Base-by-base conservation (phyloP, 352 stramenopile genomes). In the Globisporangium acanthophoron region DNA sequence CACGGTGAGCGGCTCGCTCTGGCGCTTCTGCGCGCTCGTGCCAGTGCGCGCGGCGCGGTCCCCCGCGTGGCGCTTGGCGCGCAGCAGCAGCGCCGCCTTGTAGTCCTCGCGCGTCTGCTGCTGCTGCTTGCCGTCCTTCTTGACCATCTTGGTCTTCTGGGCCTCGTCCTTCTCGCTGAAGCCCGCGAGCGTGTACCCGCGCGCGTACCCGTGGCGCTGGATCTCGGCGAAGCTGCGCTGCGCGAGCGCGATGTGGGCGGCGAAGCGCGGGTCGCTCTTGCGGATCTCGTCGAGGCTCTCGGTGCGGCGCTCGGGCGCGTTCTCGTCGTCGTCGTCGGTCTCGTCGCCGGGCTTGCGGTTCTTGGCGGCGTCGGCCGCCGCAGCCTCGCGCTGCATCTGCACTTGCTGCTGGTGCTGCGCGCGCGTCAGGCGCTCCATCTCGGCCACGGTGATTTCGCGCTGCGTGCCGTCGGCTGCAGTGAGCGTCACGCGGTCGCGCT, bases 121-220 rank as follows among this genome's bases (percentile, higher is more conserved):
- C 16, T 50, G 44, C 46, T 54, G 50, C 21, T 16, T 21, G 51
- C 62, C 41, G 59, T 41, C 37, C 37, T 15, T 1, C 37, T 41
- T 41, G 37, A 41, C 37, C 37, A 41, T 41, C 37, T 41, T 41
- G 37, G 37, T 41, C 37, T 41, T 41, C 37, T 41, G 37, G 9
- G 29, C 31, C 24, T 55, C 50, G 3, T 74, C 70, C 52, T 78
- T 61, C 48, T 90, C 76, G 31, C 67, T 87, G 47, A 88, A 90
- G 54, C 80, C 67, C 35, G 66, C 21, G 55, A 88, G 74, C 11
- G 53, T 33, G 61, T 82, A 87, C 5, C 72, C 76, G 27, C 65
- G 70, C 3, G 80, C 80, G 59, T 87, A 85, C 7, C 80, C 78
- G 57, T 80, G 74, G 18, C 68, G 66, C 63, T 88, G 74, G 12